Base-by-base conservation (phyloP, 1,284 basidiomycete genomes). In the Golubevia pallescens region DNA sequence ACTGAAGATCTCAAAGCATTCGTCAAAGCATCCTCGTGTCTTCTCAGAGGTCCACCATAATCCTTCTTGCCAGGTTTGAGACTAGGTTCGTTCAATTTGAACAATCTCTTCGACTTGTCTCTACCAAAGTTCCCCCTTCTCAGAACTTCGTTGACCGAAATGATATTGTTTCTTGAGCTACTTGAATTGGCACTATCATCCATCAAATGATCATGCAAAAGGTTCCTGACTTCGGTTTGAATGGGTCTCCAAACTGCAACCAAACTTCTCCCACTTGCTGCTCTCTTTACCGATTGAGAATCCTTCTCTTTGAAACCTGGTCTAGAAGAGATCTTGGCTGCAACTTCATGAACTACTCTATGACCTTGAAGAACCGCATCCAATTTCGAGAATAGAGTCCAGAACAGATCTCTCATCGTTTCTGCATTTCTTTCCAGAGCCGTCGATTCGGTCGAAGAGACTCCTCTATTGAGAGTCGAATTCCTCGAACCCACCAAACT, bases 351-450 rank as follows among this genome's bases (percentile, higher is more conserved):
- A 0, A 97, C 90, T 1, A 97, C 92, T 58, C 95, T 88, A 73
- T 98, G 88, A 7, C 95, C 93, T 86, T 99, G 95, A 42, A 93
- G 89, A n/a, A 98, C 93, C 20, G 97, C 97, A 78, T 95, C 92
- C 61, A 99, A 86, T 86, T 99, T 99, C 3, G 95, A 97, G 84
- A 94, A 99, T 16, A 97, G 86, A 2, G 97, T 98, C 95, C 96
- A 99, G 86, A 99, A 98, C 48, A 99, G 88, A 86, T 99, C 97
- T 68, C 89, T 89, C 61, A 85, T 81, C 59, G 77, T 81, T 65
- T 85, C 82, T 24, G 70, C 69, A 38, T 84, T 81, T 10, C 73
- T 66, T 57, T 77, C 73, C 62, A 82, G 67, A 38, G 75, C 75
- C 19, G 69, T 71, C 0, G 67, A 68, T 56, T 85, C 82, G 60